Evolutionary conservation across 768 basidiomycete species (phyloP).

Genomic region (Lyophyllum semitale): DNA sequence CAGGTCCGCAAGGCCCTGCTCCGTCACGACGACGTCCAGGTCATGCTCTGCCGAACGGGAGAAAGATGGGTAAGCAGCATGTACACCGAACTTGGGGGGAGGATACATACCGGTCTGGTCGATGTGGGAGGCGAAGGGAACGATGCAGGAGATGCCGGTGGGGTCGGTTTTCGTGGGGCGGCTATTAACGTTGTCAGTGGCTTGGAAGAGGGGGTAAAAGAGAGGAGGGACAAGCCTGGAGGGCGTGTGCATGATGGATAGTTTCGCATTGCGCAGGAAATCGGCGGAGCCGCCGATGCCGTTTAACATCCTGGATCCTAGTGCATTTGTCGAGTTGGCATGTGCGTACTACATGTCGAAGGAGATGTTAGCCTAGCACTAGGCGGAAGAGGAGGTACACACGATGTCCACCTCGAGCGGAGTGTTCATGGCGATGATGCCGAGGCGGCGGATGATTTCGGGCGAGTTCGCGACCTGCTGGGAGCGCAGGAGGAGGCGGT

Average conservation of each 20-base stretch:
- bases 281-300: slow-evolving; percentile 51
- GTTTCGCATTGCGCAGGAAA: slow-evolving; percentile 49
- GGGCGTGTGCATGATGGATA: slow-evolving; percentile 54
- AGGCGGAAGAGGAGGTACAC: slow-evolving; percentile 12
- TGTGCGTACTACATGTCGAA: slow-evolving; percentile 44
- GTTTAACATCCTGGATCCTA: slow-evolving; percentile 53
- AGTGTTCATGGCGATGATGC: slow-evolving; percentile 54
- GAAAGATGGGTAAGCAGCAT: not conserved
- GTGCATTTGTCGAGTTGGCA: slow-evolving; percentile 51
- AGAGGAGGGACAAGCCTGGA: slow-evolving; percentile 28
- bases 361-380: not conserved
- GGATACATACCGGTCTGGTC: slow-evolving; percentile 44
- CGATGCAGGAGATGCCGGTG: slow-evolving; percentile 51
- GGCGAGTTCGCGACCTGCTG: slow-evolving; percentile 55
- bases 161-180: slow-evolving; percentile 50
- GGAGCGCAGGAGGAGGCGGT: slow-evolving; percentile 47
- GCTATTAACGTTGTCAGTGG: slow-evolving; percentile 14
- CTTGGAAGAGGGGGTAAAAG: not conserved
- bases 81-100: not conserved
- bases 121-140: slow-evolving; percentile 48
- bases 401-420: slow-evolving; percentile 53
- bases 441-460: slow-evolving; percentile 48
- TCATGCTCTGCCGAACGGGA: slow-evolving; percentile 39
- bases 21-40: slow-evolving; percentile 48
- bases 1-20: slow-evolving; percentile 50